phyloP scores from a whole-genome alignment of 2,329 filamentous ascomycete genomes.

The Alternaria brassicae region DNA sequence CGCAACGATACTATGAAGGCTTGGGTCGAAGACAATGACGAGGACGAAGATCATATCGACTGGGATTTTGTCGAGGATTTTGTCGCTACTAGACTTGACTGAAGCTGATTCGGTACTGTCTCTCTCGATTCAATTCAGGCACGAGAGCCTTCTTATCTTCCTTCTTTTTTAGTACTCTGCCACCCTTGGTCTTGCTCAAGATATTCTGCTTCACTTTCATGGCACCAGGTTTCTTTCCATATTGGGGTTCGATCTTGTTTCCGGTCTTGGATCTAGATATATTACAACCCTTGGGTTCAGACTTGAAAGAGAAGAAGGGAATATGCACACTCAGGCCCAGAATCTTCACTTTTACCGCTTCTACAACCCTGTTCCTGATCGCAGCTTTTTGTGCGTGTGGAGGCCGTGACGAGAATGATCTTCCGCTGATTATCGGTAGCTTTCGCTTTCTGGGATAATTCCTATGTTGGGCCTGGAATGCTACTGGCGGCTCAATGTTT shows the following conservation, averaged over 20 bases:
- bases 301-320: no score
- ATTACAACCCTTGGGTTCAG: not conserved
- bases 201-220: not conserved
- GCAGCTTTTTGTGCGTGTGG: not conserved
- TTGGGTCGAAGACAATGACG: not conserved
- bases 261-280: not conserved
- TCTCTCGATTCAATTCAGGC: not conserved
- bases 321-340: no score
- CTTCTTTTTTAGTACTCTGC: not conserved
- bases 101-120: not conserved
- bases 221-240: not conserved
- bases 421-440: not conserved
- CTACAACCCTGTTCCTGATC: not conserved
- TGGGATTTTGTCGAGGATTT: not conserved
- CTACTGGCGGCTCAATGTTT: not conserved
- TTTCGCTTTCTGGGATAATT: not conserved
- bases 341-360: not conserved
- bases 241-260: not conserved
- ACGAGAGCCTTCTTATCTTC: not conserved
- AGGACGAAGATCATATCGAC: not conserved
- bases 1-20: constrained; percentile 1
- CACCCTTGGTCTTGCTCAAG: not conserved
- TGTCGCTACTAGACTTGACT: not conserved
- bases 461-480: not conserved
- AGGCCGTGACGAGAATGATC: not conserved